Evolutionary conservation across 2,329 filamentous ascomycete genomes (phyloP).

Genomic region (Tolypocladium endophyticum): DNA sequence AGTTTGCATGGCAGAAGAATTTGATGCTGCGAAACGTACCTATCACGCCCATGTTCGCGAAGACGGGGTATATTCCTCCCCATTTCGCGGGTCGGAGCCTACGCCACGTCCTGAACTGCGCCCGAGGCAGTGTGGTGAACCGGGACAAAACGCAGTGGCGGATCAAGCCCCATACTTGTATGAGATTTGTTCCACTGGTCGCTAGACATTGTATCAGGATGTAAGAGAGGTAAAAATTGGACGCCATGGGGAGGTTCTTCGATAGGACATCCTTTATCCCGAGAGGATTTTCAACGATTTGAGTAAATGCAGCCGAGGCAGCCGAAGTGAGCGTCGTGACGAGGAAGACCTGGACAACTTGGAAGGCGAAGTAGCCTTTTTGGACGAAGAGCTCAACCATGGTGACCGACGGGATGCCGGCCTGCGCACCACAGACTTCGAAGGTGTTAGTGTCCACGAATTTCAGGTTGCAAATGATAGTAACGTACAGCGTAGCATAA

Average conservation of each 20-base stretch:
- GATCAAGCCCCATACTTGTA: constrained; percentile 58
- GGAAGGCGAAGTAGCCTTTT: constrained; percentile 84
- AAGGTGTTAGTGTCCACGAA: constrained; percentile 5
- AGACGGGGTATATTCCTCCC: constrained; percentile 74
- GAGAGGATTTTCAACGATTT: constrained; percentile 53
- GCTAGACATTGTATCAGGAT: constrained; percentile 86
- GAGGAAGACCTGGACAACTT: constrained; percentile 85
- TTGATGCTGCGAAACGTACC: constrained; percentile 36
- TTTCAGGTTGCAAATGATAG: neutral
- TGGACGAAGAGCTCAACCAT: constrained; percentile 82
- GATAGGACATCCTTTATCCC: constrained; percentile 57
- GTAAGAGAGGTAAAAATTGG: constrained; percentile 91
- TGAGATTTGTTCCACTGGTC: constrained; percentile 61
- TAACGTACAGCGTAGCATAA: constrained; percentile 54
- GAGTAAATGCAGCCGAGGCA: constrained; percentile 56
- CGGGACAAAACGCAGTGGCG: constrained; percentile 51
- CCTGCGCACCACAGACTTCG: constrained; percentile 61
- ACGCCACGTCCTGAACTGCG: constrained; percentile 71
- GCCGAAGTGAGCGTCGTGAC: constrained; percentile 75
- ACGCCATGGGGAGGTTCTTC: constrained; percentile 65
- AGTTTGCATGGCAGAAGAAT: neutral
- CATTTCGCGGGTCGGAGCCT: constrained; percentile 64
- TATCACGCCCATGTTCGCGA: constrained; percentile 72
- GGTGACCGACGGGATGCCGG: constrained; percentile 70
- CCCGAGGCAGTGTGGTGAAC: constrained; percentile 67